phyloP scores from a whole-genome alignment of 2,329 filamentous ascomycete genomes.

The Zymoseptoria crescenta region DNA sequence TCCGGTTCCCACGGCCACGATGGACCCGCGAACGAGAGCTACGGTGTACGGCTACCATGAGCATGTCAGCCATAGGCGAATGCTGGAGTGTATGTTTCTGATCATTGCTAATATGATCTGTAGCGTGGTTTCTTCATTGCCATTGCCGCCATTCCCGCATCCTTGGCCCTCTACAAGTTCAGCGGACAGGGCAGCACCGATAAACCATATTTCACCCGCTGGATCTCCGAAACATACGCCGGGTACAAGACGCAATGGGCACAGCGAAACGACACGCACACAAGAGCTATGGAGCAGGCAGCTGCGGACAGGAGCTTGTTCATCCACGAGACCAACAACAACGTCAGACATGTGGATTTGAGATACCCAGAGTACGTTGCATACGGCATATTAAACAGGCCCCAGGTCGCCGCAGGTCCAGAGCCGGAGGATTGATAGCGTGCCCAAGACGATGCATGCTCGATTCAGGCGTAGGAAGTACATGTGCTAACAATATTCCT shows the following conservation, averaged over 20 bases:
- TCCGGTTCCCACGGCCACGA: constrained; percentile 32
- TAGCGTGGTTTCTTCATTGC: constrained; percentile 43
- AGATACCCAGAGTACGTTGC: constrained; percentile 56
- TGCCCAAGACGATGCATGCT: not conserved
- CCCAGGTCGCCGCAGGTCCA: not conserved
- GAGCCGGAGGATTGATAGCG: not conserved
- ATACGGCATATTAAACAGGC: not conserved
- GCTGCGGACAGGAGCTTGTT: constrained; percentile 56
- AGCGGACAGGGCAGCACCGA: constrained; percentile 35
- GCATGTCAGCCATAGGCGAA: not conserved
- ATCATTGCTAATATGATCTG: not conserved
- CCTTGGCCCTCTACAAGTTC: constrained; percentile 39
- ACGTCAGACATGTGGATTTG: constrained; percentile 44
- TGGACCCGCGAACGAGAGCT: constrained; percentile 39
- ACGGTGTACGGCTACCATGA: constrained; percentile 38
- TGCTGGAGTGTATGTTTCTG: not conserved
- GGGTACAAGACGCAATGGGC: constrained; percentile 47
- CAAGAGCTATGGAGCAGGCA: constrained; percentile 54
- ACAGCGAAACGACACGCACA: constrained; percentile 53
- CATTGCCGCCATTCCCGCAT: constrained; percentile 39
- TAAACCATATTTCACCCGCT: constrained; percentile 37
- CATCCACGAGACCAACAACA: constrained; percentile 37
- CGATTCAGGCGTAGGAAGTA: constrained; percentile 7
- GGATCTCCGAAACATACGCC: constrained; percentile 52
- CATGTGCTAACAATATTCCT: constrained; percentile 8